These are phyloP conservation scores for Cornus suecica DNA, from an alignment of 148 eudicot species.

Conservation along the genomic window DNA sequence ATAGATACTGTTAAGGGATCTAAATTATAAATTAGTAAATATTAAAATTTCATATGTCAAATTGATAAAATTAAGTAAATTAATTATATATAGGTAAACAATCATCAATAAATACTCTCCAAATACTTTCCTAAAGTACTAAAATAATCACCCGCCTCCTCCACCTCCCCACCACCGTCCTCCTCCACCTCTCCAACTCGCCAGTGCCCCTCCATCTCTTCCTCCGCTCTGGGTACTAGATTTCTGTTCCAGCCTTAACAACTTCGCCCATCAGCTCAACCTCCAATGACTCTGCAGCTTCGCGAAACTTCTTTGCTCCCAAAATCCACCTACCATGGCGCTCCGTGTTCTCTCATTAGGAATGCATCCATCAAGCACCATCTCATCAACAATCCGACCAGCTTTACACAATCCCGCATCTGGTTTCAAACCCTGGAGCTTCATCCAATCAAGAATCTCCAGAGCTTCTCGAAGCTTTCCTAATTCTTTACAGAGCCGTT, in stretches of 20 bases:
- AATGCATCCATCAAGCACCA: conserved; percentile 81
- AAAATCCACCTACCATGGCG: conserved; percentile 45
- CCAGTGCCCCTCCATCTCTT: too few species aligned
- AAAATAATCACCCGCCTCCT: too few species aligned
- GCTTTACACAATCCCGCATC: conserved; percentile 81
- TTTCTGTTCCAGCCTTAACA: conserved; percentile 20
- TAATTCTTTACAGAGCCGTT: conserved; percentile 85
- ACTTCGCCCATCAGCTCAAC: conserved; percentile 23
- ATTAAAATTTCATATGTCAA: too few species aligned
- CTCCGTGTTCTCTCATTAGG: conserved; percentile 69
- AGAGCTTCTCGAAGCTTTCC: conserved; percentile 54
- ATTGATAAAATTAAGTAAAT: too few species aligned
- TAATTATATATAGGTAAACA: too few species aligned
- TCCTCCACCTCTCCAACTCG: too few species aligned
- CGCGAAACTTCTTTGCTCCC: conserved; percentile 46
- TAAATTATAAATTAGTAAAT: too few species aligned
- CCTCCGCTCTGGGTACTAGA: not conserved
- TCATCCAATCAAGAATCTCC: conserved; percentile 81
- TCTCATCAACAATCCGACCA: conserved; percentile 61
- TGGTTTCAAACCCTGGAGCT: conserved; percentile 85
- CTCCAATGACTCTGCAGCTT: conserved; percentile 43
- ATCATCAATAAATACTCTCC: too few species aligned
- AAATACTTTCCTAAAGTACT: too few species aligned
- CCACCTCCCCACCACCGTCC: too few species aligned
- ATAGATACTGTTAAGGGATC: too few species aligned